Evolutionary conservation across 2,329 filamentous ascomycete species (phyloP), one percentile per base, ranked within the genome.

Genomic region (Aspergillus eucalypticola): DNA sequence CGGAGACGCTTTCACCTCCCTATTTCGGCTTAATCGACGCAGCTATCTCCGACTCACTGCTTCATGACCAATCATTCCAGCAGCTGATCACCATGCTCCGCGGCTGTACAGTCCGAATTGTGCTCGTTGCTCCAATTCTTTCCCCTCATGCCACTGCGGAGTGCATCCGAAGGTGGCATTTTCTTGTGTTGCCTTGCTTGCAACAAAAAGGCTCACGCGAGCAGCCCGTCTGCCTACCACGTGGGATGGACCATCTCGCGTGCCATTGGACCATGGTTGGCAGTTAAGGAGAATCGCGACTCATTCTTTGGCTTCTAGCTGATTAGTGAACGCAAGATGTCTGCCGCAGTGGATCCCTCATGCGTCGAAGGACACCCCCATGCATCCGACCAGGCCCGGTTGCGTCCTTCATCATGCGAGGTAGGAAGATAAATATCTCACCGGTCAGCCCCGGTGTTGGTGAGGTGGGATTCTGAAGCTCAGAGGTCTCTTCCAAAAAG

Each of bases 401-500:
- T 25, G 23, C 25, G 46, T 11, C 27, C 41, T 21, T 15, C 23
- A n/a, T 49, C 46, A 49, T 49, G 21, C 17, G 15, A 39, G 21
- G 21, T 13, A 49, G n/a, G 46, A 21, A 32, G 39, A 58, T 58
- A 58, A 58, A 58, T 58, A 58, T 58, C 55, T 38, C 46, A 15
- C 35, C 15, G 32, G 25, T 19, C 44, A 19, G 48, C 48, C 25
- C 48, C 29, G 15, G 19, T n/a, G 19, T 15, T 19, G 17, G 44
- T 11, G 42, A 21, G 17, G 11, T 10, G 11, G 21, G 25, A 51
- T 21, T 41, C 5, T 6, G 46, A 57, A 32, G 44, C 8, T 21
- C 46, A 58, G 23, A 46, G 48, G 2, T n/a, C 35, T 42, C n/a
- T 42, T 10, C 21, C 3, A 29, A 13, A 17, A 13, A 19, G 35